Conservation (phyloP, 805 yeast species). For the Yamadazyma kitorensis region DNA sequence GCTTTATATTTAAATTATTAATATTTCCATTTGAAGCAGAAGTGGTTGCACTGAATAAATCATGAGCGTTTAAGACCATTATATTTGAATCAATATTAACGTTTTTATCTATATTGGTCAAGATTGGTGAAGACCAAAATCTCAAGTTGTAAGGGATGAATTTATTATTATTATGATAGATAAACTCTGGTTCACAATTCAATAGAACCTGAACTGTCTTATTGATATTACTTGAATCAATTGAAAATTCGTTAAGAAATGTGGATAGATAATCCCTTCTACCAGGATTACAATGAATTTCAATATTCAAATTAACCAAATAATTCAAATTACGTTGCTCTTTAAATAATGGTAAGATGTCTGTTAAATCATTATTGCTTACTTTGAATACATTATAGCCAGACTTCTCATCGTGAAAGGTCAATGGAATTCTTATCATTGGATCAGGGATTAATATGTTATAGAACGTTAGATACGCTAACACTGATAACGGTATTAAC, state of each 20-base stretch:
- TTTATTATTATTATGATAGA: conserved; percentile 28
- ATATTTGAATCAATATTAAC: conserved; percentile 7
- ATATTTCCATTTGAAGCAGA: no score
- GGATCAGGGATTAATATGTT: conserved; percentile 29
- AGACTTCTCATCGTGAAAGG: not conserved
- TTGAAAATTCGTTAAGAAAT: no score
- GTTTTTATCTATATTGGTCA: conserved; percentile 16
- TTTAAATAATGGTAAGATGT: conserved; percentile 1
- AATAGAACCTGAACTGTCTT: conserved; percentile 15
- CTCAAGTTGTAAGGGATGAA: conserved; percentile 35
- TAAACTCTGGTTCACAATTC: conserved; percentile 30
- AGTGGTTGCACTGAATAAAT: not conserved
- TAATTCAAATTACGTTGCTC: conserved; percentile 18
- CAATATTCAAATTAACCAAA: conserved; percentile 19
- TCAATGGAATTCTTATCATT: conserved; percentile 15
- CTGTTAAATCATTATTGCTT: not conserved
- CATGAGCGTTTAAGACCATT: not conserved
- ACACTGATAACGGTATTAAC: conserved; percentile 32
- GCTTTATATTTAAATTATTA: not conserved
- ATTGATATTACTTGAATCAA: not conserved
- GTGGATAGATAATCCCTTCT: conserved; percentile 18
- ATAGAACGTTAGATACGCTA: conserved; percentile 36
- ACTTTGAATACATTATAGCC: not conserved
- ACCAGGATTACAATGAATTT: conserved; percentile 22
- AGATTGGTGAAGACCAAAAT: conserved; percentile 35